Conservation (phyloP, 495 filamentous ascomycete species). For the Aspergillus mulundensis region DNA sequence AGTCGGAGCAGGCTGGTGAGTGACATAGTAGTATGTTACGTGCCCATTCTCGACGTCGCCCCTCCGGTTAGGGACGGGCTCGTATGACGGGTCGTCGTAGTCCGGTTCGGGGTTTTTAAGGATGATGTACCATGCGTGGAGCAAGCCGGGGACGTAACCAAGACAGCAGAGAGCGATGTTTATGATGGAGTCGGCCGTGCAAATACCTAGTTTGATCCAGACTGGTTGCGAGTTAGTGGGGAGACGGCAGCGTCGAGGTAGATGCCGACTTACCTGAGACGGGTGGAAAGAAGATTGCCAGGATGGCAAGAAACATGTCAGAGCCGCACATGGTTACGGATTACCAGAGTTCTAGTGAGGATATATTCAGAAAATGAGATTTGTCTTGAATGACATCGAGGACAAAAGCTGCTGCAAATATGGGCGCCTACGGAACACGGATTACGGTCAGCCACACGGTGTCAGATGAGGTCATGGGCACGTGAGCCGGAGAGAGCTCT, state of each 20-base stretch:
- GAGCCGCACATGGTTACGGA: constrained; percentile 57
- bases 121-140: constrained; percentile 99
- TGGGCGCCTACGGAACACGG: not conserved
- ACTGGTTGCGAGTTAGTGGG: constrained; percentile 48
- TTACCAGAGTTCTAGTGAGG: not conserved
- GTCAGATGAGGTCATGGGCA: not conserved
- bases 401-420: not conserved
- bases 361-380: not conserved
- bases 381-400: not conserved
- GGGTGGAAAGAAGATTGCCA: constrained; percentile 92
- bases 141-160: constrained; percentile 83
- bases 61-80: constrained; percentile 47
- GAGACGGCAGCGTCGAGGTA: constrained; percentile 3
- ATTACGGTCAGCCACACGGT: not conserved
- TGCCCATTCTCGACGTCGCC: constrained; percentile 45
- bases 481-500: not conserved
- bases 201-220: constrained; percentile 94
- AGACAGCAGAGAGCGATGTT: constrained; percentile 89
- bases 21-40: constrained; percentile 70
- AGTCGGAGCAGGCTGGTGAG: constrained; percentile 39
- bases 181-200: constrained; percentile 88
- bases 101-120: constrained; percentile 73
- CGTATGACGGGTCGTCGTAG: constrained; percentile 56
- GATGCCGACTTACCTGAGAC: constrained; percentile 67
- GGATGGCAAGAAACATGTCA: constrained; percentile 82